phyloP scores from a whole-genome alignment of 192 early-diverging fungal species.

The Podila epicladia region DNA sequence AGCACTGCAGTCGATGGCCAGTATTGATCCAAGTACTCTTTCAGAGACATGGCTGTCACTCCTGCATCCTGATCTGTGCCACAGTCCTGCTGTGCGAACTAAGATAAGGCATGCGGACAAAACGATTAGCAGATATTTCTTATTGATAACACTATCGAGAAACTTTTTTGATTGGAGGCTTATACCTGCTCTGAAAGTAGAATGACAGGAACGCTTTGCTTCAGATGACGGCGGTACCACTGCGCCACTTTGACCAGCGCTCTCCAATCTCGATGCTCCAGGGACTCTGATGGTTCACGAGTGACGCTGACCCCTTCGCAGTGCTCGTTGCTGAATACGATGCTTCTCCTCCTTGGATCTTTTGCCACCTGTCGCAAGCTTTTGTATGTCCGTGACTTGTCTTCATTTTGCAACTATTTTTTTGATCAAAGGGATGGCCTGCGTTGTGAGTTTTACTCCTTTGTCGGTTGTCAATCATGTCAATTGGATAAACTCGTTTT shows the following conservation, averaged over 20 bases:
- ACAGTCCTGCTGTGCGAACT: constrained; percentile 40
- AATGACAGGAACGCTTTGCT: constrained; percentile 42
- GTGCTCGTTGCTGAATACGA: constrained; percentile 78
- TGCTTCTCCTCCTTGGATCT: constrained; percentile 62
- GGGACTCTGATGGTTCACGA: constrained; percentile 49
- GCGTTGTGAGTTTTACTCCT: background rate
- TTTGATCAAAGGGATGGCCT: background rate
- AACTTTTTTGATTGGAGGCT: background rate
- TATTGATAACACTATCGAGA: background rate
- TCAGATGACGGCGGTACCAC: constrained; percentile 71
- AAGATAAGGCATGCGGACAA: background rate
- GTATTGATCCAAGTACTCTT: constrained; percentile 50
- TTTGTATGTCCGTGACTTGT: constrained; percentile 69
- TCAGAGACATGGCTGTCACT: constrained; percentile 52
- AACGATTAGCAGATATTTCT: background rate
- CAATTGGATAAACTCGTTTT: background rate
- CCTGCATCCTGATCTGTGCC: constrained; percentile 9
- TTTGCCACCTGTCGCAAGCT: constrained; percentile 67
- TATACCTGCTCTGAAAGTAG: constrained; percentile 58
- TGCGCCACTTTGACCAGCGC: constrained; percentile 60
- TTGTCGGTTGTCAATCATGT: background rate
- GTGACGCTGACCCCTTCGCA: constrained; percentile 57
- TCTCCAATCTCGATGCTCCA: constrained; percentile 60
- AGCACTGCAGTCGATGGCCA: constrained; percentile 53
- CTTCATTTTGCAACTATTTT: constrained; percentile 64